phyloP scores from a whole-genome alignment of 495 filamentous ascomycete species.

The Xylaria castorea region DNA sequence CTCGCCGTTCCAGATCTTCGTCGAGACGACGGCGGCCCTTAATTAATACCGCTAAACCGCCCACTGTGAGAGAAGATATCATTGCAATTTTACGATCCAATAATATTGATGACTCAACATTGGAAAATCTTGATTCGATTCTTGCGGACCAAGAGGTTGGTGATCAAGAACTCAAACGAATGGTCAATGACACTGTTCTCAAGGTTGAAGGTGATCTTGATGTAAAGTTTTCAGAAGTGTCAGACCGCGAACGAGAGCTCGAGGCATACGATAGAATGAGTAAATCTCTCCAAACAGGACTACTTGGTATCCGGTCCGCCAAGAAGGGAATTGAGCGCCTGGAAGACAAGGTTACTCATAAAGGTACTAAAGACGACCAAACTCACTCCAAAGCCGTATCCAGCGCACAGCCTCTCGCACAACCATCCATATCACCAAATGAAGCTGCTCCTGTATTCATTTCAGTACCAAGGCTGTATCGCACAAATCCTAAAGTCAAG shows the following conservation, averaged over 20 bases:
- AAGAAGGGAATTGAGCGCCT: conserved; percentile 70
- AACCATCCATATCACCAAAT: conserved; percentile 27
- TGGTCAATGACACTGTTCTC: conserved; percentile 40
- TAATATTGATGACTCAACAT: conserved; percentile 60
- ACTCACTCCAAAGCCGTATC: neutral
- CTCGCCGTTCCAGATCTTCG: conserved; percentile 40
- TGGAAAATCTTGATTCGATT: conserved; percentile 57
- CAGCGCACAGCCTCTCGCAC: conserved; percentile 18
- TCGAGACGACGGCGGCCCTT: conserved; percentile 46
- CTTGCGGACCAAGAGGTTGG: conserved; percentile 41
- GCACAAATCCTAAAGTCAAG: conserved; percentile 50
- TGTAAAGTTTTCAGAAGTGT: conserved; percentile 34
- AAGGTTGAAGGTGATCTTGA: conserved; percentile 46
- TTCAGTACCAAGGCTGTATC: conserved; percentile 66
- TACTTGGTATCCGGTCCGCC: conserved; percentile 68
- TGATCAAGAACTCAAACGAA: conserved; percentile 34
- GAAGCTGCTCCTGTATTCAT: conserved; percentile 51
- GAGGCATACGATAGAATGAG: conserved; percentile 64
- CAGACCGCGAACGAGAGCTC: conserved; percentile 55
- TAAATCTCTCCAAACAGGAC: conserved; percentile 63
- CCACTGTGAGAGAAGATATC: conserved; percentile 58
- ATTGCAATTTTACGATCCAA: conserved; percentile 54
- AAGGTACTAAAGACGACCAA: conserved; percentile 39
- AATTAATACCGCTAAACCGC: conserved; percentile 56
- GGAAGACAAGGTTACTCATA: conserved; percentile 63